Base-by-base conservation (phyloP, 2,329 filamentous ascomycete genomes). In the Talaromyces sp. region DNA sequence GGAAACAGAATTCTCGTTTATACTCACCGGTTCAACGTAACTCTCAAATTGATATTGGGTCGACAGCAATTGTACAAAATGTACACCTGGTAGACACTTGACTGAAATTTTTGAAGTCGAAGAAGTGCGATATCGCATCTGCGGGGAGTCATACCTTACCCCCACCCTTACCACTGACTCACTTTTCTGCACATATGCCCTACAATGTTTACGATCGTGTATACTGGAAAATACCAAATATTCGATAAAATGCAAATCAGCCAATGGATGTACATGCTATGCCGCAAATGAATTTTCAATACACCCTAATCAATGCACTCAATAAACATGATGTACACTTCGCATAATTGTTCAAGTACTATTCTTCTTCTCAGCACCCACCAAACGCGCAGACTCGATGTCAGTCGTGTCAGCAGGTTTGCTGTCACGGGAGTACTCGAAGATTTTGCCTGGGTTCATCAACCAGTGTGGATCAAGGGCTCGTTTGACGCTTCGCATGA, bases 361-460 rank as follows among this genome's bases (percentile, higher is more conserved):
- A 19, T 58, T 72, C 60, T 49, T 68, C 66, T 61, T 74, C 66
- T 54, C 39, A 19, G 64, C 65, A 10, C 61, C 66, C 11, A 57
- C 62, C 50, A 64, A 37, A 13, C 65, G 61, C 22, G 60, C 66
- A 22, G 66, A 37, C 6, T 68, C 62, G 8, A 68, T 37, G 37
- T 66, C 66, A 4, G 47, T 37, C 24, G 50, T 47, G 24, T 52
- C 33, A n/a, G 39, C 37, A 6, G 59, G 45, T 61, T 65, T 49
- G 19, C 56, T 62, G 31, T 69, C 67, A 39, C 47, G 27, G 7
- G 65, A 70, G 63, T 86, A 80, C 69, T 96, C 90, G 78, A 96
- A 93, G 68, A 97, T 94, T 81, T 96, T 96, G 1, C 92, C 92
- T 0, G 93, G 93, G 70, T 97, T 97, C 86, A 97, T 86, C 64